Percentiles rank a stretch among this genome's conserved stretches.
Conservation (phyloP, 225 moss, liverwort and hornwort species). For the Lunularia cruciata region DNA sequence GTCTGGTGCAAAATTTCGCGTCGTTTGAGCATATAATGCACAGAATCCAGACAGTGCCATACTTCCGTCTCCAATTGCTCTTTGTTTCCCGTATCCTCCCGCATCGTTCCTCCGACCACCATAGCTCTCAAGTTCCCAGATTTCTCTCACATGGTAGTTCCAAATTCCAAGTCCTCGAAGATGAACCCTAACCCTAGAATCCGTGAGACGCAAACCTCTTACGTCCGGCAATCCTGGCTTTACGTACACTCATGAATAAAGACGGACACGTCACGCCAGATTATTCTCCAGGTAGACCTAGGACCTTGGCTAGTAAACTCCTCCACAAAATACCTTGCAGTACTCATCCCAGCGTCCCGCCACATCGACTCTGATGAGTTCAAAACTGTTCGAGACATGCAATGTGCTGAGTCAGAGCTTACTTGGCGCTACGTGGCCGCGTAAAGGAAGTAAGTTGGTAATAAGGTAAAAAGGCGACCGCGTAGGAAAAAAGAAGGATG, state of each 20-base stretch:
- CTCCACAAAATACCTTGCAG: neutral
- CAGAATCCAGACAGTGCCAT: conserved; percentile 41
- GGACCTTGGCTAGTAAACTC: neutral
- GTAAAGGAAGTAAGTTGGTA: too few relatives aligned
- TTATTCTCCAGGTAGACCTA: neutral
- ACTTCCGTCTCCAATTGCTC: conserved; percentile 36
- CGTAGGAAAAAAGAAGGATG: too few relatives aligned
- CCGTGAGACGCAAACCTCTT: neutral
- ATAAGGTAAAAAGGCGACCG: too few relatives aligned
- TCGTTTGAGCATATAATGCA: conserved; percentile 24
- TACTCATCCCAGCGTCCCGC: neutral
- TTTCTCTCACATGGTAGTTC: neutral
- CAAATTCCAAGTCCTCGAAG: neutral
- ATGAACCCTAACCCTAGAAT: neutral
- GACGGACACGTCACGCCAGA: too few relatives aligned
- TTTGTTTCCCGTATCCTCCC: neutral
- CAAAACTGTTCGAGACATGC: neutral
- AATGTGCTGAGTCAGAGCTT: conserved; percentile 3
- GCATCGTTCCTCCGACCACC: neutral
- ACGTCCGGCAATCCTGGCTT: neutral
- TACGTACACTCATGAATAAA: neutral
- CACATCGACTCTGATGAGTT: neutral
- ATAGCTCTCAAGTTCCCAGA: neutral
- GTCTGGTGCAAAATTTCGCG: conserved; percentile 34
- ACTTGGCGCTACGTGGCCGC: conserved; percentile 5